Evolutionary conservation across 768 basidiomycete species (phyloP).

Genomic region (Glaciozyma martinii): DNA sequence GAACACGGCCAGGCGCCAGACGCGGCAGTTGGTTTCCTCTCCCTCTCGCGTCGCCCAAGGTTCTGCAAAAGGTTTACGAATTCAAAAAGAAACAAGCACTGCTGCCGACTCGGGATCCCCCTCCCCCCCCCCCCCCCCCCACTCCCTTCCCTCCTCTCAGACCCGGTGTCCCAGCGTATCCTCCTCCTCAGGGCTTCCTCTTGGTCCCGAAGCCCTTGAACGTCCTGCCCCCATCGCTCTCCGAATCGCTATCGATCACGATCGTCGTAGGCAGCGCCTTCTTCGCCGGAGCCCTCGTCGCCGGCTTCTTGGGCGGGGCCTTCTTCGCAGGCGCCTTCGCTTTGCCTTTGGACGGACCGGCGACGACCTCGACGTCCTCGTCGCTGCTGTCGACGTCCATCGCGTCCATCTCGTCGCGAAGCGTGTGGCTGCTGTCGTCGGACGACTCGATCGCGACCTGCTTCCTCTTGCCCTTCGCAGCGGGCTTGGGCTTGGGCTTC

Average conservation of each 20-base stretch:
- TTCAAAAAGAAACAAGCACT: background rate
- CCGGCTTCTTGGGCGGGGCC: background rate
- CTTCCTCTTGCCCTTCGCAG: slow-evolving; percentile 20
- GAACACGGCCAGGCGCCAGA: too few species aligned
- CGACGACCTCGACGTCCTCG: background rate
- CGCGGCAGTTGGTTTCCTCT: too few species aligned
- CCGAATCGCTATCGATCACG: background rate
- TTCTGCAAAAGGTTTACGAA: background rate
- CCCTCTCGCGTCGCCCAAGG: background rate
- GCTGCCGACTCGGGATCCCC: background rate
- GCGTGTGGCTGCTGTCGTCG: slow-evolving; percentile 7
- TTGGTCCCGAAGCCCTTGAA: slow-evolving; percentile 7
- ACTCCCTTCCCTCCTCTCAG: too few species aligned
- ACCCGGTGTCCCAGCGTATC: too few species aligned
- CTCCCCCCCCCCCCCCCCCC: background rate
- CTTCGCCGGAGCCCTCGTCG: background rate
- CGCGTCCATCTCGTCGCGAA: slow-evolving; percentile 1
- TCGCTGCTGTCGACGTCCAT: slow-evolving; percentile 15
- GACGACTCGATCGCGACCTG: slow-evolving; percentile 12
- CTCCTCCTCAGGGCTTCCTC: background rate
- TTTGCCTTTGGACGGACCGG: background rate
- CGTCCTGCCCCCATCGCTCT: background rate
- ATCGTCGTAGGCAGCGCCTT: background rate
- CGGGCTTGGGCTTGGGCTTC: slow-evolving; percentile 4
- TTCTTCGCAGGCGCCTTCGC: background rate